Conservation (phyloP, 176 grass and related monocot genomes). For the Dactylis glomerata region DNA sequence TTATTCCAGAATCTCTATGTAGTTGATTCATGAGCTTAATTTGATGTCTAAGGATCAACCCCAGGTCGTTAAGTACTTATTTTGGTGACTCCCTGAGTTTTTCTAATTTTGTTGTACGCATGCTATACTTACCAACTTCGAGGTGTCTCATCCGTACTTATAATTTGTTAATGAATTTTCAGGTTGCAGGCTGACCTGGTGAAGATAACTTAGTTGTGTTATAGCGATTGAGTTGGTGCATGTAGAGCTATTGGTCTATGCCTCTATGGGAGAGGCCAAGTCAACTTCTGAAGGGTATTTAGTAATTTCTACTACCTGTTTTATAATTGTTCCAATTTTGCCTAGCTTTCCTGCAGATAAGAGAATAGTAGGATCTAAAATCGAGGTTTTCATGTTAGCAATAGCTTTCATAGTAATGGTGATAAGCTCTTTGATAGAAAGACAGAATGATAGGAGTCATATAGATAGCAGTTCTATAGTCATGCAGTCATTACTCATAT, state of each 20-base stretch:
- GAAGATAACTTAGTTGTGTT: constrained; percentile 34
- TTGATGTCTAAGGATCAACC: background rate
- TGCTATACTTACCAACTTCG: background rate
- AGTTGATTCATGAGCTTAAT: background rate
- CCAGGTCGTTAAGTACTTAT: background rate
- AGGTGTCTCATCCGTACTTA: background rate
- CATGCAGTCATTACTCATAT: constrained; percentile 13
- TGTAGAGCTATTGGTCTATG: background rate
- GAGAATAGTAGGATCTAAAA: background rate
- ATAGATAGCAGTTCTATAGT: background rate
- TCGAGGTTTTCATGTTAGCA: background rate
- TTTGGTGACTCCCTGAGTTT: background rate
- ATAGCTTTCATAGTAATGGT: background rate
- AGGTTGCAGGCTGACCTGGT: constrained; percentile 25
- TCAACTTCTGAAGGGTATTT: constrained; percentile 23
- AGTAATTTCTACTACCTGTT: constrained; percentile 9
- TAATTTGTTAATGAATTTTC: constrained; percentile 10
- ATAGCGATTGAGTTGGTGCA: constrained; percentile 3
- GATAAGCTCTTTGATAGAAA: constrained; percentile 20
- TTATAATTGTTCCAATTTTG: constrained; percentile 14
- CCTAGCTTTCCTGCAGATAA: background rate
- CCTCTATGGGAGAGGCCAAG: constrained; percentile 4
- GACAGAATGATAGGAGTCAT: background rate
- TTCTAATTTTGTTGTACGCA: background rate
- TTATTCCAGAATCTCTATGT: background rate